Base-by-base conservation (phyloP, 2,329 filamentous ascomycete genomes). In the Myriosclerotinia scirpicola region DNA sequence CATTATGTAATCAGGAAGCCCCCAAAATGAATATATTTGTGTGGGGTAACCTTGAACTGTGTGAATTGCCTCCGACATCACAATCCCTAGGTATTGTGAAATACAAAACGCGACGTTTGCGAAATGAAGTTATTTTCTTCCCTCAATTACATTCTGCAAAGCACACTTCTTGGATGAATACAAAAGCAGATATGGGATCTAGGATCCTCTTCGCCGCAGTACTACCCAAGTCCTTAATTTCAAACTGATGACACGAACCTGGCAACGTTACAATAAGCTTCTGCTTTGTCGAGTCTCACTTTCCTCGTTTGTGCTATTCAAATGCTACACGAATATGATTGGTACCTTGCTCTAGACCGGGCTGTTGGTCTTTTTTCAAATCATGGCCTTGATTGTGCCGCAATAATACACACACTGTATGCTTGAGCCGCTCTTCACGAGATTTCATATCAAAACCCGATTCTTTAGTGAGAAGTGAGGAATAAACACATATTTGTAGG, bases 211-310 rank as follows among this genome's bases (percentile, higher is more conserved):
- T 50, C n/a, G 40, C 54, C 14, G 53, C n/a, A 44, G 42, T 26
- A 17, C 46, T 48, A 11, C 34, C 42, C 36, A 20, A 59, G 44
- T 36, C 44, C 46, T 65, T 65, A 42, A 53, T 65, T 60, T 52
- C 34, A 50, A 20, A 44, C 14, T 8, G 36, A 42, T 40, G 54
- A 52, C 42, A 53, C n/a, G 48, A 50, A 46, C 48, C 59, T 62
- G 15, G 63, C n/a, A 65, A 65, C 54, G 54, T 65, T 65, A 36
- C 63, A 60, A 44, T 22, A 26, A 53, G 22, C 36, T 53, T 60
- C 34, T 38, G 22, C 20, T 42, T 34, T 46, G 22, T 40, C 26
- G 17, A 17, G 15, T 4, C 17, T 40, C n/a, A 62, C 36, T 38
- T 30, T 53, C 46, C 9, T 5, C 12, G 14, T n/a, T 14, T 54